Evolutionary conservation across 192 early-diverging fungal species (phyloP).

Genomic region (Coemansia sp.): DNA sequence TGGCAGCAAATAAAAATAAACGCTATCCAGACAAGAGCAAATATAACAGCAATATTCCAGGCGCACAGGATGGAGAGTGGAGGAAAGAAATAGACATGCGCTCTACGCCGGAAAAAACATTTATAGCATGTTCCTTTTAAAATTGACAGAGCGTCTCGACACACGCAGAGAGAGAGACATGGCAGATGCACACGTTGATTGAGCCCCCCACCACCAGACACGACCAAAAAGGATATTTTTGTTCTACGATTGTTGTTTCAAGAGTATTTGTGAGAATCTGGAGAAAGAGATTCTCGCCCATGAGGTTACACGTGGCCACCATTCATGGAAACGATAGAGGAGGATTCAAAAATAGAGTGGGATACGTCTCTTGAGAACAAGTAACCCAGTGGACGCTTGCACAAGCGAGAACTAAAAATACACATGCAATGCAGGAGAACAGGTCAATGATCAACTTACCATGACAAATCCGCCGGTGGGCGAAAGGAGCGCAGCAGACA

Average conservation of each 20-base stretch:
- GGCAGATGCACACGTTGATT: conserved; percentile 1
- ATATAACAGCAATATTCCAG: conserved; percentile 1
- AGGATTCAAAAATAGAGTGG: neutral
- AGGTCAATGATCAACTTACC: conserved; percentile 20
- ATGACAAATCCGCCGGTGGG: conserved; percentile 21
- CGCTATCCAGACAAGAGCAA: too few species aligned
- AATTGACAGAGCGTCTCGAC: neutral
- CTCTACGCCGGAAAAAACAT: neutral
- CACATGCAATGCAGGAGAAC: conserved; percentile 7
- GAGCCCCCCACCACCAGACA: neutral
- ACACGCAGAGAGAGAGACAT: neutral
- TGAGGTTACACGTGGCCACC: neutral
- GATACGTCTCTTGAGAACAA: neutral
- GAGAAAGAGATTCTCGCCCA: neutral
- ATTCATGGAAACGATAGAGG: neutral
- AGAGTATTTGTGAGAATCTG: neutral
- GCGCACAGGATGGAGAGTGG: neutral
- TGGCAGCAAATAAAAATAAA: too few species aligned
- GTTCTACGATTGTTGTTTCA: too few species aligned
- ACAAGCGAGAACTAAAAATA: conserved; percentile 3
- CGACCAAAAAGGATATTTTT: too few species aligned
- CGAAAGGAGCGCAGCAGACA: conserved; percentile 4
- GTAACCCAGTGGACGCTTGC: neutral
- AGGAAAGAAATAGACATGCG: neutral
- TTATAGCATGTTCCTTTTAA: neutral